Conservation (phyloP, 2,329 filamentous ascomycete species). For the Penicillium olsonii region DNA sequence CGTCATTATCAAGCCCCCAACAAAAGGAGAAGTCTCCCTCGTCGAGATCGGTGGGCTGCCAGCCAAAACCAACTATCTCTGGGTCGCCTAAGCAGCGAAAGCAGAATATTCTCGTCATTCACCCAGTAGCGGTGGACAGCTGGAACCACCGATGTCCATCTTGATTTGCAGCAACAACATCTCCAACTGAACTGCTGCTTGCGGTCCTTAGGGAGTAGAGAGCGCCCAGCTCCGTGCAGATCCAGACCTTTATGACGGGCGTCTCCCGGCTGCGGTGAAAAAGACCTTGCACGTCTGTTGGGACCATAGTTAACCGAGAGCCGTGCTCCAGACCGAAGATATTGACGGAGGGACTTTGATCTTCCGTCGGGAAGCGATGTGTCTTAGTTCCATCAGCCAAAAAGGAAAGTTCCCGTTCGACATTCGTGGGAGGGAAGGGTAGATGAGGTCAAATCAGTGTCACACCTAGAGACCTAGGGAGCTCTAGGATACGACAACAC, state of each 20-base stretch:
- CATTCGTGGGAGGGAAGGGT: conserved; percentile 36
- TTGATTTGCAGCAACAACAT: conserved; percentile 62
- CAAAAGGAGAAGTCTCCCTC: conserved; percentile 57
- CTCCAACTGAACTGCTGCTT: conserved; percentile 63
- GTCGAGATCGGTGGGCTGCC: conserved; percentile 68
- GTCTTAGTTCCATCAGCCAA: background rate
- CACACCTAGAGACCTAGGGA: background rate
- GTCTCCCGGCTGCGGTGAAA: conserved; percentile 67
- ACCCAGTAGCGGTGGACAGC: conserved; percentile 79
- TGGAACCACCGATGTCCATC: conserved; percentile 68
- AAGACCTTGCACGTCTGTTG: conserved; percentile 68
- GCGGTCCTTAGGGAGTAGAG: conserved; percentile 70
- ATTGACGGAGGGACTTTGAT: conserved; percentile 51
- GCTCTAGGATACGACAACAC: no score
- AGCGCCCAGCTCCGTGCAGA: conserved; percentile 60
- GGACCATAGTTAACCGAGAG: conserved; percentile 63
- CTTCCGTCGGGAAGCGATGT: conserved; percentile 25
- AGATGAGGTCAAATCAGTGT: background rate
- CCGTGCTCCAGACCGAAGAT: conserved; percentile 54
- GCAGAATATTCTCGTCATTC: conserved; percentile 64
- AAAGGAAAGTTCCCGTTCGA: conserved; percentile 48
- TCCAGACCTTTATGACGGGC: conserved; percentile 61
- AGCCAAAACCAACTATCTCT: conserved; percentile 66
- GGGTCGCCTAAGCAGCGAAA: conserved; percentile 64
- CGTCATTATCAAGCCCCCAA: conserved; percentile 58